These are phyloP conservation scores for Ilyonectria mors-panacis DNA, from an alignment of 2,329 filamentous ascomycete genomes.

Conservation along the genomic window DNA sequence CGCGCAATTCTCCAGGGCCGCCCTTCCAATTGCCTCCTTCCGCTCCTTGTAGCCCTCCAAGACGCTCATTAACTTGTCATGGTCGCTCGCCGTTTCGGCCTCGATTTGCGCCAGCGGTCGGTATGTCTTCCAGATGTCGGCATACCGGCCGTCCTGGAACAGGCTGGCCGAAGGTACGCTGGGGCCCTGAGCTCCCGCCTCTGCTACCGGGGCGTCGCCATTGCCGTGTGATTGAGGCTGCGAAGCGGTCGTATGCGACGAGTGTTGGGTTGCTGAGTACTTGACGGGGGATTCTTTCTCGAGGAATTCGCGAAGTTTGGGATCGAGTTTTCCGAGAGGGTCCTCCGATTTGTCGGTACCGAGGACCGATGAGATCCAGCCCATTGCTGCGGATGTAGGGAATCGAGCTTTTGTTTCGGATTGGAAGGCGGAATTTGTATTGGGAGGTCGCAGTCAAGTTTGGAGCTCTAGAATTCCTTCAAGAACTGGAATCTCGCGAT, in stretches of 20 bases:
- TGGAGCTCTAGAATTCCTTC: constrained; percentile 19
- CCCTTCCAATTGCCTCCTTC: constrained; percentile 81
- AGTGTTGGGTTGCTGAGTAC: constrained; percentile 61
- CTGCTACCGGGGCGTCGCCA: constrained; percentile 34
- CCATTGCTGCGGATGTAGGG: constrained; percentile 58
- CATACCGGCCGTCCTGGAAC: constrained; percentile 75
- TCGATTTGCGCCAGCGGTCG: constrained; percentile 79
- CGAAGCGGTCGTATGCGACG: constrained; percentile 27
- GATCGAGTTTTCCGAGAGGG: constrained; percentile 83
- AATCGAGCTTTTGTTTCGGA: neutral
- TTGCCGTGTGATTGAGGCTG: constrained; percentile 27
- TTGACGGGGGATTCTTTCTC: constrained; percentile 85
- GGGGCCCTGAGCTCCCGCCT: constrained; percentile 36
- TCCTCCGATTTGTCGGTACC: constrained; percentile 64
- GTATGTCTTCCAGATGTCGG: constrained; percentile 95
- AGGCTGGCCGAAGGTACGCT: constrained; percentile 66
- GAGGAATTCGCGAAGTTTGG: constrained; percentile 86
- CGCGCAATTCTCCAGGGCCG: constrained; percentile 94
- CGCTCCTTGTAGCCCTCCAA: constrained; percentile 88
- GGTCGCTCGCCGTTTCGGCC: constrained; percentile 77
- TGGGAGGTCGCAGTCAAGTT: constrained; percentile 13
- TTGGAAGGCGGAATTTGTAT: neutral
- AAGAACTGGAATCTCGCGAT: constrained; percentile 32
- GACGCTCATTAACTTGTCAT: constrained; percentile 85
- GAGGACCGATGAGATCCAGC: constrained; percentile 71